Base-by-base conservation (phyloP, 1,139 yeast genomes). In the Candida anutae region DNA sequence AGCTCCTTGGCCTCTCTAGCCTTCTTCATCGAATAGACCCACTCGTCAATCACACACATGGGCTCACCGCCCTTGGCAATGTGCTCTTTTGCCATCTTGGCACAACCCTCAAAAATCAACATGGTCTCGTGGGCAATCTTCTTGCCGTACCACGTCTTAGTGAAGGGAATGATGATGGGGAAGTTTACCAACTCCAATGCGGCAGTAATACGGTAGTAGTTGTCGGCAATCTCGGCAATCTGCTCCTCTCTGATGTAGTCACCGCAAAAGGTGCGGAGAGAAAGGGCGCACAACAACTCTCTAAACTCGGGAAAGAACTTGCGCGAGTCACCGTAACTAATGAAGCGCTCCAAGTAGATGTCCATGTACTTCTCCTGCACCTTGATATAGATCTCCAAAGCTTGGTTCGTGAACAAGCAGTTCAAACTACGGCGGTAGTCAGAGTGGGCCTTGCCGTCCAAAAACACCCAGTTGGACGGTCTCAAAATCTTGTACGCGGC, bases 71-170 rank as follows among this genome's bases (percentile, higher is more conserved):
- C 87, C n/a, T 69, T 62, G 30, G 72, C 80, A 50, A 90, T 81
- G 49, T 77, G 77, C 34, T 69, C 69, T 55, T 88, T 88, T 33
- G 97, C 83, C 73, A 66, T 72, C 39, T 70, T 87, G 22, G 98
- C 94, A 62, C 97, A 88, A 20, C 59, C 60, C 48, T 78, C 95
- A 45, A 90, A 87, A 46, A 84, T 78, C 48, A 75, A 77, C 96
- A 90, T 88, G 21, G 95, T 85, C 63, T 79, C 74, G 54, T 90
- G 95, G 32, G 96, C 94, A 46, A 88, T 81, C 52, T 71, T 76
- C 64, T 83, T 81, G 42, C 98, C 98, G 58, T 88, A 85, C 98
- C 98, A 90, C 24, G 97, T 81, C 63, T 87, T 90, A 38, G 98
- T 87, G 67, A 71, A 90, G 18, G 98, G 98, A 33, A 90, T 56